phyloP scores from a whole-genome alignment of 331 rosid genomes.

The Dryas integrifolia region DNA sequence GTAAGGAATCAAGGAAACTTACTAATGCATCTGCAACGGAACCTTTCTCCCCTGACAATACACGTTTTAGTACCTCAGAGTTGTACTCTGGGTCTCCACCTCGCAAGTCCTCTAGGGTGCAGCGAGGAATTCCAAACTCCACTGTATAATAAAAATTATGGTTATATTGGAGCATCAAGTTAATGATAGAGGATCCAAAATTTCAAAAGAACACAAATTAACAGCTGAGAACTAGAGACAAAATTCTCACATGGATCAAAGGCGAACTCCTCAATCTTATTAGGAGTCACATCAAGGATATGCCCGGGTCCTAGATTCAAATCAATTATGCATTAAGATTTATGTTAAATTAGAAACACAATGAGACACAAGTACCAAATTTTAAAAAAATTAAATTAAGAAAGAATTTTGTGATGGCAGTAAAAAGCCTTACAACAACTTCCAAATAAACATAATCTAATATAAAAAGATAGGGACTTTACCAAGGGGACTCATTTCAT shows the following conservation, averaged over 20 bases:
- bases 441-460: slow-evolving; percentile 14
- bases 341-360: background rate
- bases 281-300: slow-evolving; percentile 75
- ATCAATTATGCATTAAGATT: slow-evolving; percentile 1
- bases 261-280: slow-evolving; percentile 62
- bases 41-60: slow-evolving; percentile 76
- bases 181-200: background rate
- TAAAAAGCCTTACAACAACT: background rate
- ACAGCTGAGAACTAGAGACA: slow-evolving; percentile 5
- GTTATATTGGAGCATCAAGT: slow-evolving; percentile 16
- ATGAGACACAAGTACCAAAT: background rate
- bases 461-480: slow-evolving; percentile 29
- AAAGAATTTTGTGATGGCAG: background rate
- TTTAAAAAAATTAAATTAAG: background rate
- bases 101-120: slow-evolving; percentile 58
- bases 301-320: slow-evolving; percentile 72
- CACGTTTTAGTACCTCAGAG: slow-evolving; percentile 59
- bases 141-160: slow-evolving; percentile 44
- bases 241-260: slow-evolving; percentile 79
- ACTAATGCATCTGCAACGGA: slow-evolving; percentile 80
- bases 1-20: slow-evolving; percentile 28
- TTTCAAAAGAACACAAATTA: background rate
- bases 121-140: slow-evolving; percentile 82
- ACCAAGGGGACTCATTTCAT: slow-evolving; percentile 98
- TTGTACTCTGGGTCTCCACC: slow-evolving; percentile 77